Evolutionary conservation across 345 rosid species (phyloP), one percentile per base, ranked within the genome.

Genomic region (Lumnitzera racemosa): DNA sequence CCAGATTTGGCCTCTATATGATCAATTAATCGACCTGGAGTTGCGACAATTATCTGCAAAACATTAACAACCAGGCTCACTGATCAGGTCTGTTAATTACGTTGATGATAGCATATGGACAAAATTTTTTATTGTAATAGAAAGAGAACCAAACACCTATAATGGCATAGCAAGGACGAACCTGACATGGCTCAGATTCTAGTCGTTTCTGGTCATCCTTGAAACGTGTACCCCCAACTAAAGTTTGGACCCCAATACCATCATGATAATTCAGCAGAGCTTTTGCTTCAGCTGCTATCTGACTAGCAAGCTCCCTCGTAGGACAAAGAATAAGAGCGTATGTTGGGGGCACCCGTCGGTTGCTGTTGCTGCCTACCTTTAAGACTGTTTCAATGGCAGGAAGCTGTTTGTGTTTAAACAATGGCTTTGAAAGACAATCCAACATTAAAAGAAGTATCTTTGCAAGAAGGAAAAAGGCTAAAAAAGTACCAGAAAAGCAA

Each of bases 311-410:
- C 65, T 94, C 97, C 79, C 96, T 81, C 7, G 95, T 84, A 46
- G 99, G 97, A 67, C 97, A 90, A 61, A 95, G 88, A 70, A 95
- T 61, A 66, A 95, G 97, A 67, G 73, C 79, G 64, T 69, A 72
- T 64, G 85, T 56, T 2, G 90, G 87, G 59, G 76, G 73, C 55
- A 80, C 86, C 64, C 69, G 74, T 46, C 74, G 79, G 57, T 23
- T 66, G 5, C 58, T 66, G 48, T 69, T 61, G 63, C 65, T 70
- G 63, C 65, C 78, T 69, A 87, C 80, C 82, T 83, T 86, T 76
- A 84, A 67, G 79, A 81, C 97, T 88, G 99, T 79, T 95, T 95
- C 97, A 90, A 88, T 86, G 57, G 95, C 97, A 73, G 97, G 99
- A 81, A 90, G 89, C 99, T 94, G 87, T 80, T 83, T 78, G 74